These are phyloP conservation scores for Alloascoidea africana DNA, from an alignment of 805 yeast genomes.

Conservation along the genomic window DNA sequence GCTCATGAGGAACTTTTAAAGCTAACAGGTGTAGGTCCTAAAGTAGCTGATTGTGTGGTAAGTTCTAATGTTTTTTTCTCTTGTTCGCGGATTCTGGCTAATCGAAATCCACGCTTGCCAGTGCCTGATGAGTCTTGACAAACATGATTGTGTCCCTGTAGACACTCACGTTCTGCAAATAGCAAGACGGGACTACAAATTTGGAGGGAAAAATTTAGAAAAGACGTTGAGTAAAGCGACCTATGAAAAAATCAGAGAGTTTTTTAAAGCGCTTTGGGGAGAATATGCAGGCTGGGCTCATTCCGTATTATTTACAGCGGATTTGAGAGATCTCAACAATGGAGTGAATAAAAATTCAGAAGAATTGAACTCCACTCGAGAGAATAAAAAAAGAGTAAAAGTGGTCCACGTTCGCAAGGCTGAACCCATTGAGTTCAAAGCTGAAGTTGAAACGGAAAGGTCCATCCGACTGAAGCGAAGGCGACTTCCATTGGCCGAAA, in stretches of 20 bases:
- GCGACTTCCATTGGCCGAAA: too few species aligned
- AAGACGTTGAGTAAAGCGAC: constrained; percentile 33
- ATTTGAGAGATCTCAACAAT: constrained; percentile 53
- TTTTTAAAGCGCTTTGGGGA: constrained; percentile 66
- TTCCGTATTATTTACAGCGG: constrained; percentile 82
- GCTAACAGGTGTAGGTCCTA: constrained; percentile 88
- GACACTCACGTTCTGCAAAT: constrained; percentile 93
- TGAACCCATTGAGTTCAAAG: too few species aligned
- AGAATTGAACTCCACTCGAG: constrained; percentile 12
- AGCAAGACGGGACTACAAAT: constrained; percentile 67
- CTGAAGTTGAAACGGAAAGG: too few species aligned
- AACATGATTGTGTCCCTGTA: constrained; percentile 80
- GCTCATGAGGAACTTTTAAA: constrained; percentile 45
- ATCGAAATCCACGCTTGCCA: neutral
- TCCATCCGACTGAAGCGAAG: too few species aligned
- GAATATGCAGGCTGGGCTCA: constrained; percentile 98
- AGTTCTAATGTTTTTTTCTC: constrained; percentile 2
- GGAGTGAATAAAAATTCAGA: constrained; percentile 49
- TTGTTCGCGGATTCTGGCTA: neutral
- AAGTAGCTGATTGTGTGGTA: constrained; percentile 88
- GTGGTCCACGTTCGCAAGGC: too few species aligned
- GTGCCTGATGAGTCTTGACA: constrained; percentile 77
- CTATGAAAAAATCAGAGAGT: constrained; percentile 40
- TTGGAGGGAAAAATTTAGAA: constrained; percentile 21
- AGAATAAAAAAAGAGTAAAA: neutral